phyloP scores from a whole-genome alignment of 2,329 filamentous ascomycete genomes.

The Parascedosporium putredinis region DNA sequence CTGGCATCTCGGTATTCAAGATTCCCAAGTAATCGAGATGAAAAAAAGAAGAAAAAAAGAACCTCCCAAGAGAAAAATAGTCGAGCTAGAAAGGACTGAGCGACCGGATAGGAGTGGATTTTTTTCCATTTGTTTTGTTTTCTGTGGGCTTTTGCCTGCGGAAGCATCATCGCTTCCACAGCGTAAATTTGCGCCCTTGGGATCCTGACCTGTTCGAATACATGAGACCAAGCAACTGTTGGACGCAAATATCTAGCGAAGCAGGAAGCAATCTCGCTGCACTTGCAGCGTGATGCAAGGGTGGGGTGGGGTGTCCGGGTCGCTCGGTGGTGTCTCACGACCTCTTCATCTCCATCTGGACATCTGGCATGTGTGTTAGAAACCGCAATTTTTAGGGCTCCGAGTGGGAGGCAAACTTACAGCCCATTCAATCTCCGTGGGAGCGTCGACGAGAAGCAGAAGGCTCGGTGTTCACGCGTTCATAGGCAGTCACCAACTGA shows the following conservation, averaged over 20 bases:
- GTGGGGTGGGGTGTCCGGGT: too few relatives aligned
- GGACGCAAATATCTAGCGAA: too few relatives aligned
- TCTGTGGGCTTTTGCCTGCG: too few relatives aligned
- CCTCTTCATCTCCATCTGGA: too few relatives aligned
- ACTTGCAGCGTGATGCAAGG: too few relatives aligned
- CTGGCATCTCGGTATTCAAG: too few relatives aligned
- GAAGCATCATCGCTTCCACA: too few relatives aligned
- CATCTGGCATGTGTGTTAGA: too few relatives aligned
- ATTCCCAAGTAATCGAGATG: not conserved
- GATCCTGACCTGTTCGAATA: slow-evolving; percentile 1
- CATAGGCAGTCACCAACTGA: slow-evolving; percentile 39
- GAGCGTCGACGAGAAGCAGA: slow-evolving; percentile 1
- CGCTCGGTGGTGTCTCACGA: too few relatives aligned
- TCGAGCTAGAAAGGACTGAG: not conserved
- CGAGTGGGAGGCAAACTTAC: not conserved
- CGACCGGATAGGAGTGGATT: not conserved
- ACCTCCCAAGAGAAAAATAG: slow-evolving; percentile 2
- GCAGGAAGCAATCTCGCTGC: not conserved
- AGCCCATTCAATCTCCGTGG: slow-evolving; percentile 1
- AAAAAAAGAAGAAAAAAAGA: not conserved
- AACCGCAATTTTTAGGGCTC: too few relatives aligned
- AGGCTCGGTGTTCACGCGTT: not conserved
- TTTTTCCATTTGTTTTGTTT: too few relatives aligned
- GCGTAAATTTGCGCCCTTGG: not conserved
- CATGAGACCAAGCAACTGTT: too few relatives aligned